phyloP scores from a whole-genome alignment of 305 asterid species.

The Fraxinus sp. region DNA sequence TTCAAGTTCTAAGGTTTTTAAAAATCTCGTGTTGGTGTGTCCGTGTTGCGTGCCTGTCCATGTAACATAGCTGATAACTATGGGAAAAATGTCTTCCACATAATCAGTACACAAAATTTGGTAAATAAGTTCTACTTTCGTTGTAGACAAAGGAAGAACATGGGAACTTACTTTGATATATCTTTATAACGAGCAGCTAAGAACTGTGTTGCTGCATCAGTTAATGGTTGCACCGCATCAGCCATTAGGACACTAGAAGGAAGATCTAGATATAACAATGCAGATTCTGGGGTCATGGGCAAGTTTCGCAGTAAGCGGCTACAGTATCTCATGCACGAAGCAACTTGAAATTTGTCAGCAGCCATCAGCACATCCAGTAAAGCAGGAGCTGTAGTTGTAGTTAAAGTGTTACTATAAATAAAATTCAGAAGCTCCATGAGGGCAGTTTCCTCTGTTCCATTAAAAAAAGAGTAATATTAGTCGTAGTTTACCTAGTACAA shows the following conservation, averaged over 20 bases:
- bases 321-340: conserved; percentile 92
- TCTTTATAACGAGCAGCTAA: conserved; percentile 78
- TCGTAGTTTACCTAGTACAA: neutral
- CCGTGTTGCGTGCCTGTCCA: neutral
- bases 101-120: neutral
- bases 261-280: conserved; percentile 83
- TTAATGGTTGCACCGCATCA: conserved; percentile 85
- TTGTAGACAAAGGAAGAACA: conserved; percentile 1
- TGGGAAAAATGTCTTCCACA: neutral
- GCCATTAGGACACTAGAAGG: conserved; percentile 86
- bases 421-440: conserved; percentile 94
- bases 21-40: neutral
- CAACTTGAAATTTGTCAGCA: conserved; percentile 92
- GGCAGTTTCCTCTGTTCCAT: conserved; percentile 85
- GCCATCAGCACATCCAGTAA: conserved; percentile 82
- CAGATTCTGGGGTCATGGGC: conserved; percentile 88
- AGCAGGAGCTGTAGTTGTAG: conserved; percentile 65
- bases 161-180: conserved; percentile 64
- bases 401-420: conserved; percentile 74
- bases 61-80: neutral
- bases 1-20: neutral
- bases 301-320: conserved; percentile 64
- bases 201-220: conserved; percentile 83
- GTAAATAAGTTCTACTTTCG: neutral
- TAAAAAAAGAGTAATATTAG: conserved; percentile 13